Evolutionary conservation across 352 stramenopile genomes (phyloP), one percentile per base, ranked within the genome.

Genomic region (Phytophthora vignae): DNA sequence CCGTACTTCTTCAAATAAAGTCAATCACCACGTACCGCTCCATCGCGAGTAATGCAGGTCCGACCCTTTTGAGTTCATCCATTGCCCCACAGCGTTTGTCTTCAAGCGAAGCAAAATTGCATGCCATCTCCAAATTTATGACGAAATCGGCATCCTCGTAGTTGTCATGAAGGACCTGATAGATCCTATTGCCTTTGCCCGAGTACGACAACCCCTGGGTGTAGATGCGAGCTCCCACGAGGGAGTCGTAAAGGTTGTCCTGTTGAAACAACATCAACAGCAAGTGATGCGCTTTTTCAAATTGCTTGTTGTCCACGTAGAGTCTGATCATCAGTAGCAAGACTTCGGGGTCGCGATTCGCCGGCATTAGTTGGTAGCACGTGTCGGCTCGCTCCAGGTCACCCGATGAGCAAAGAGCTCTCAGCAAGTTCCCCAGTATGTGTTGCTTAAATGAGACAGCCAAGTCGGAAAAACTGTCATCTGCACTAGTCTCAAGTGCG

Each of bases 51-150:
- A 89, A 67, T 29, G 68, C 15, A 17, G 57, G 46, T 19, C 64
- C 61, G 49, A 88, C 56, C 22, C 73, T 65, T 44, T 78, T 85
- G 11, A 93, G 59, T 55, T 91, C 82, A 2, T 49, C 33, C 25
- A 91, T 84, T 0, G 84, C 80, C 56, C 79, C 63, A 21, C 64
- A 78, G 56, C 10, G 57, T 40, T 71, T 67, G 36, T 40, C 71
- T 46, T 67, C 82, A 74, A 65, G 70, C 50, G 65, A 64, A 55
- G 82, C 81, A 5, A 93, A 71, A 54, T 69, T 75, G 42, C 81
- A 92, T n/a, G 83, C 85, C 14, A 95, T 68, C 60, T 93, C 88
- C 29, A 93, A 50, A 53, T 79, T 83, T 44, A 95, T 92, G 27
- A 84, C 71, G 25, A 91, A 61, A 19, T 71, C 66, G 25, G 79